These are phyloP conservation scores for Hyaloscypha finlandica DNA, from an alignment of 495 filamentous ascomycete species.

Conservation along the genomic window DNA sequence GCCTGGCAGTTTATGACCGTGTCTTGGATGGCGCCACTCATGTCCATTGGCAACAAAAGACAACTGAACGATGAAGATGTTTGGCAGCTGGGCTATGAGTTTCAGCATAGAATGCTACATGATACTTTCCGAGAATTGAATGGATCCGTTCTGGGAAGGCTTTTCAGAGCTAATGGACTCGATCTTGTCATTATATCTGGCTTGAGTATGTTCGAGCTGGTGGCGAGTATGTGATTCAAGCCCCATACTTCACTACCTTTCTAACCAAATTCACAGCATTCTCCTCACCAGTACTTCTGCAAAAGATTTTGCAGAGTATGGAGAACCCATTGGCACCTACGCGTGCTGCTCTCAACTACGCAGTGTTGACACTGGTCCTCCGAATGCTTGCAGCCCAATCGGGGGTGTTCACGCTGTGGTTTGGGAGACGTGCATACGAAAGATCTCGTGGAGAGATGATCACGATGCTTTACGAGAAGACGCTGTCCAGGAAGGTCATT, in stretches of 20 bases:
- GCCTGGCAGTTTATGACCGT: conserved; percentile 83
- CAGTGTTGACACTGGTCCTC: conserved; percentile 57
- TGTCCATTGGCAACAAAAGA: conserved; percentile 58
- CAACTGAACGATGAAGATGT: conserved; percentile 77
- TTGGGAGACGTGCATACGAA: conserved; percentile 73
- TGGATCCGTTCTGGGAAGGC: conserved; percentile 68
- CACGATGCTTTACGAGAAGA: conserved; percentile 87
- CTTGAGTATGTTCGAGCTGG: conserved; percentile 62
- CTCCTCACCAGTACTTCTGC: conserved; percentile 66
- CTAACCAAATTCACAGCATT: conserved; percentile 43
- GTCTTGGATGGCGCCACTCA: conserved; percentile 79
- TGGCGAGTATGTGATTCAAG: conserved; percentile 45
- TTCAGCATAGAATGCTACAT: conserved; percentile 73
- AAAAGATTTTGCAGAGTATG: conserved; percentile 70
- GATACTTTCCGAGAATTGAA: conserved; percentile 69
- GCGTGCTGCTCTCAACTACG: conserved; percentile 64
- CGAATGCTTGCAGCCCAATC: conserved; percentile 65
- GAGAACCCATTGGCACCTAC: conserved; percentile 49
- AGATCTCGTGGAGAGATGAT: conserved; percentile 82
- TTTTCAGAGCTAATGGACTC: conserved; percentile 71
- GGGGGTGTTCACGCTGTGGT: conserved; percentile 72
- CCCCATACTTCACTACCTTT: conserved; percentile 7
- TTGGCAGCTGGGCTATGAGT: conserved; percentile 73
- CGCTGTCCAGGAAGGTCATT: conserved; percentile 71
- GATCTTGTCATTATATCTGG: conserved; percentile 68